These are phyloP conservation scores for Sanghuangporus baumii DNA, from an alignment of 1,284 basidiomycete species.

Conservation along the genomic window DNA sequence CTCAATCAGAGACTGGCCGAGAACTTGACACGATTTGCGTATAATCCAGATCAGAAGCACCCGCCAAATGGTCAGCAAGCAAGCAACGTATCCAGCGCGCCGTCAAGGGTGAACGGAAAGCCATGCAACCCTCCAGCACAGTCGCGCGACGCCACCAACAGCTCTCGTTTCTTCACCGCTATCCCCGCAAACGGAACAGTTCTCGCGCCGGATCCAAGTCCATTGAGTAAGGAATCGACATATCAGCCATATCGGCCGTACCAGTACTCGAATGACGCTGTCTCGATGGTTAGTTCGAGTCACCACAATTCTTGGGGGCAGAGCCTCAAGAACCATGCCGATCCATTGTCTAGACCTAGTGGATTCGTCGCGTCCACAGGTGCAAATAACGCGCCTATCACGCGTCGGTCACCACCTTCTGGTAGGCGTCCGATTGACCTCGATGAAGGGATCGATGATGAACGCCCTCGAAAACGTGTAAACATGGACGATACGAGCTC, in stretches of 20 bases:
- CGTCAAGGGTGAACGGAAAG: constrained; percentile 7
- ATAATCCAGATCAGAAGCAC: constrained; percentile 27
- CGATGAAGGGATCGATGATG: constrained; percentile 41
- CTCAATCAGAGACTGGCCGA: constrained; percentile 7
- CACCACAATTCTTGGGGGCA: constrained; percentile 34
- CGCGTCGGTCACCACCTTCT: constrained; percentile 35
- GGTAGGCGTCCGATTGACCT: constrained; percentile 30
- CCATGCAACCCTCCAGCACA: constrained; percentile 36
- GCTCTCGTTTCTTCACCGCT: constrained; percentile 39
- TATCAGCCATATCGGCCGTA: constrained; percentile 21
- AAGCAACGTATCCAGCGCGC: constrained; percentile 18
- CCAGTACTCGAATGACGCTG: constrained; percentile 32
- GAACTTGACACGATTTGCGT: constrained; percentile 9
- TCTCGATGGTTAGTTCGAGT: constrained; percentile 34
- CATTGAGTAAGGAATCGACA: constrained; percentile 36
- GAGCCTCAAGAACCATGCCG: constrained; percentile 32
- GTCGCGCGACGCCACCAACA: constrained; percentile 49
- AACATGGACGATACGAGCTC: constrained; percentile 43
- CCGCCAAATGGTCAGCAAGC: constrained; percentile 30
- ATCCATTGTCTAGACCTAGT: constrained; percentile 57
- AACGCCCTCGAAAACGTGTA: constrained; percentile 63
- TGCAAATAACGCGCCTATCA: constrained; percentile 25
- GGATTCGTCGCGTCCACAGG: constrained; percentile 42
- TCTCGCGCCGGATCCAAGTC: constrained; percentile 73
- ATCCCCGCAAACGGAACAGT: constrained; percentile 43